phyloP scores from a whole-genome alignment of 2,329 filamentous ascomycete species.

The Blumeria hordei region DNA sequence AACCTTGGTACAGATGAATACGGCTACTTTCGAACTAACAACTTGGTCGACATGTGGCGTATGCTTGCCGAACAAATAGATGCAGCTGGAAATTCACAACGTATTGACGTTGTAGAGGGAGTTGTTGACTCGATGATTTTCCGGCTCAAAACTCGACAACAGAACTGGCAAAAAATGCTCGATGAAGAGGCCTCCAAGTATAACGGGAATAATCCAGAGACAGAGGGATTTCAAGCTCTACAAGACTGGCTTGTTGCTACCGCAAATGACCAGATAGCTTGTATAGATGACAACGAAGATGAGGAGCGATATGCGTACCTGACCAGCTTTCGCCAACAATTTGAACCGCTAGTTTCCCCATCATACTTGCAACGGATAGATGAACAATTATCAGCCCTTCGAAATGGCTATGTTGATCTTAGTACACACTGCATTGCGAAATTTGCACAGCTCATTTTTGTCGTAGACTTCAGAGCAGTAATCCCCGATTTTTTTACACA shows the following conservation, averaged over 20 bases:
- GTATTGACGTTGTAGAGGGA: slow-evolving; percentile 77
- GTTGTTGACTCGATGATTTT: slow-evolving; percentile 92
- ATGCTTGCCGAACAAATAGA: slow-evolving; percentile 88
- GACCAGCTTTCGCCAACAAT: slow-evolving; percentile 61
- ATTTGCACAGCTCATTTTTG: slow-evolving; percentile 72
- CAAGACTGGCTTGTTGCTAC: slow-evolving; percentile 94
- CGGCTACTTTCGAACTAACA: slow-evolving; percentile 78
- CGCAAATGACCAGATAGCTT: slow-evolving; percentile 95
- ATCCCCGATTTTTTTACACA: slow-evolving; percentile 78
- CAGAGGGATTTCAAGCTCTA: slow-evolving; percentile 50
- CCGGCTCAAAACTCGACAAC: slow-evolving; percentile 59
- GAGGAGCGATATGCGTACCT: slow-evolving; percentile 58
- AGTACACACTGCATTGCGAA: slow-evolving; percentile 77
- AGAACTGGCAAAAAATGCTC: slow-evolving; percentile 67
- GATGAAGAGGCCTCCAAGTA: slow-evolving; percentile 65
- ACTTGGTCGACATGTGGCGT: slow-evolving; percentile 82
- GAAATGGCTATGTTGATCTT: slow-evolving; percentile 84
- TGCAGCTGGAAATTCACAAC: slow-evolving; percentile 62
- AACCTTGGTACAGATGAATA: slow-evolving; percentile 73
- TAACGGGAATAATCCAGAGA: slow-evolving; percentile 28
- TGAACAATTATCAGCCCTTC: slow-evolving; percentile 47
- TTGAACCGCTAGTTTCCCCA: slow-evolving; percentile 56
- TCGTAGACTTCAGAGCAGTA: slow-evolving; percentile 65
- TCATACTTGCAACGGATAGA: slow-evolving; percentile 56
- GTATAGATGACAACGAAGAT: slow-evolving; percentile 78